Conservation (phyloP, 2,329 filamentous ascomycete genomes). For the Hypoxylon sp. region DNA sequence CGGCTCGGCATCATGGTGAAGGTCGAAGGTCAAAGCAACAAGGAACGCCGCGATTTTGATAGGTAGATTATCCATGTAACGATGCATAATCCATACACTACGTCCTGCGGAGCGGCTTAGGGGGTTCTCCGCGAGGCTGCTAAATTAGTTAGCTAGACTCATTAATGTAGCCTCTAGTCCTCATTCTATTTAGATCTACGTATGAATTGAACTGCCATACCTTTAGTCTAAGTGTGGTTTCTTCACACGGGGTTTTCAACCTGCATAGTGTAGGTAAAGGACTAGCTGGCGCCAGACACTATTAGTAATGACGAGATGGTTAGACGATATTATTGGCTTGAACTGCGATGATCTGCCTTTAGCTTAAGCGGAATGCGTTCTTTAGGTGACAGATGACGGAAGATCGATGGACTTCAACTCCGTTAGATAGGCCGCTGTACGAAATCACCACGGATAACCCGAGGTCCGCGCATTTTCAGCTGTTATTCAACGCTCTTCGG, state of each 20-base stretch:
- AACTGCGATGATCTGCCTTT: constrained; percentile 15
- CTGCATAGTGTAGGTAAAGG: constrained; percentile 1
- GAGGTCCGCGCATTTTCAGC: neutral
- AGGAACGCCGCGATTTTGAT: neutral
- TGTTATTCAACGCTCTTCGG: constrained; percentile 10
- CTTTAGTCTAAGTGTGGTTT: constrained; percentile 1
- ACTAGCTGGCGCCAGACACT: constrained; percentile 23
- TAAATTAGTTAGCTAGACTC: constrained; percentile 36
- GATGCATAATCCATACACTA: constrained; percentile 16
- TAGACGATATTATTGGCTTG: constrained; percentile 19
- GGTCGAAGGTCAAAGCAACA: constrained; percentile 3
- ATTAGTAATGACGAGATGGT: constrained; percentile 27
- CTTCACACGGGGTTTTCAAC: constrained; percentile 17
- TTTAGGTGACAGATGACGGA: constrained; percentile 26
- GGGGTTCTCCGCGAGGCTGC: constrained; percentile 27
- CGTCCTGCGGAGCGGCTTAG: constrained; percentile 23
- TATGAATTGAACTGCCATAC: constrained; percentile 13
- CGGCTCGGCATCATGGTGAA: constrained; percentile 1
- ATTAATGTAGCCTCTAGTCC: constrained; percentile 29
- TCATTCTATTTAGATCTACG: constrained; percentile 33
- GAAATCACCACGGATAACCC: constrained; percentile 5
- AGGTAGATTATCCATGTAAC: constrained; percentile 25
- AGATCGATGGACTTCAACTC: constrained; percentile 19
- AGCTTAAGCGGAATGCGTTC: constrained; percentile 12
- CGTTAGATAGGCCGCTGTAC: constrained; percentile 24